These are phyloP conservation scores for Eucalyptus regnans DNA, from an alignment of 345 rosid species.

Conservation along the genomic window DNA sequence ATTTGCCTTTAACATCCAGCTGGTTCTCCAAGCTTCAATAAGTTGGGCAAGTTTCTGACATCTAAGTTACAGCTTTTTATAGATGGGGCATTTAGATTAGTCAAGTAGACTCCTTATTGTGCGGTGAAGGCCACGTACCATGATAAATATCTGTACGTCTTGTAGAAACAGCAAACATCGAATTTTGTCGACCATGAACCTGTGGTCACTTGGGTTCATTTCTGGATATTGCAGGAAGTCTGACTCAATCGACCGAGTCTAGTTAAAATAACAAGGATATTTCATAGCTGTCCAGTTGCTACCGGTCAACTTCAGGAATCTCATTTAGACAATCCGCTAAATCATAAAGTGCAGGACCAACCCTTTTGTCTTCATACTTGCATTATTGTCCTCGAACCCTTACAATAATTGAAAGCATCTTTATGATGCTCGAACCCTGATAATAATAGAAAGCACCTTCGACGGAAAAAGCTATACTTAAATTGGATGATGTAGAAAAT, in stretches of 20 bases:
- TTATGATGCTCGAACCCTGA: background rate
- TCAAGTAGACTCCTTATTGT: background rate
- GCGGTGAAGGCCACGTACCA: background rate
- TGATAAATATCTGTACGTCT: background rate
- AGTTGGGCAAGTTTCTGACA: background rate
- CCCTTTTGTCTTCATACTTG: background rate
- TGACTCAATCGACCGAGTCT: background rate
- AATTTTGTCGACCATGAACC: background rate
- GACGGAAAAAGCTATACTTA: background rate
- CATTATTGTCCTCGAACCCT: background rate
- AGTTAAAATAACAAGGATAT: background rate
- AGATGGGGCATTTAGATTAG: background rate
- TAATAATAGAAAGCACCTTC: background rate
- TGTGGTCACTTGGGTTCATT: background rate
- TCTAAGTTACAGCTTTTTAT: background rate
- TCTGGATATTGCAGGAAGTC: background rate
- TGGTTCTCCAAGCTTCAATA: background rate
- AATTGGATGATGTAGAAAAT: background rate
- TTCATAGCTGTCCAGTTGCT: background rate
- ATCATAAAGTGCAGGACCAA: background rate
- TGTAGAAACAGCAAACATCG: background rate
- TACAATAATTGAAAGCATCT: background rate
- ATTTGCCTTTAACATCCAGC: background rate
- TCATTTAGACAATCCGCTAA: background rate
- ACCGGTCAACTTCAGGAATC: background rate